Evolutionary conservation across 2,329 filamentous ascomycete genomes (phyloP).

Genomic region (Penicillium sclerotiorum): DNA sequence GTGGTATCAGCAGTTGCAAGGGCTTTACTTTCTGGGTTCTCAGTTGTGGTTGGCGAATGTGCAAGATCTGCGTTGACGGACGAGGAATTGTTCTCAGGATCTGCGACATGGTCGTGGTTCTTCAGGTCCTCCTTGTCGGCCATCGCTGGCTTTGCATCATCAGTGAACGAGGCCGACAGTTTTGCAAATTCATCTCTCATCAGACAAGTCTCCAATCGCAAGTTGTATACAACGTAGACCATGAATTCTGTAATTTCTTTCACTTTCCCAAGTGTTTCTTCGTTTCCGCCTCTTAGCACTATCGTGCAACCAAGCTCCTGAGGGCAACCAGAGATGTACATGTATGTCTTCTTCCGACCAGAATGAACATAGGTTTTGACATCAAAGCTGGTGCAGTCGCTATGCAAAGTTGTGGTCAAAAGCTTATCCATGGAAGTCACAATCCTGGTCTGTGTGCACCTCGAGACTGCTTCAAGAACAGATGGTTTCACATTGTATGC

Average conservation of each 20-base stretch:
- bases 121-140: constrained; percentile 3
- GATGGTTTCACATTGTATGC: constrained; percentile 96
- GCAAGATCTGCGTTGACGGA: background rate
- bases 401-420: constrained; percentile 70
- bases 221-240: constrained; percentile 97
- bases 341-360: constrained; percentile 87
- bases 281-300: constrained; percentile 79
- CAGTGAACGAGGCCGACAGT: constrained; percentile 66
- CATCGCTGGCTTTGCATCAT: constrained; percentile 34
- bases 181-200: constrained; percentile 91
- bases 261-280: constrained; percentile 70
- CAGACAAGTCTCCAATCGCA: constrained; percentile 91
- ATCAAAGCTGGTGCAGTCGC: constrained; percentile 86
- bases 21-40: constrained; percentile 19
- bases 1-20: constrained; percentile 20
- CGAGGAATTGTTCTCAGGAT: constrained; percentile 1
- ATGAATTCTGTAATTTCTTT: constrained; percentile 98
- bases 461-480: constrained; percentile 90
- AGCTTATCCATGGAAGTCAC: constrained; percentile 96
- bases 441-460: constrained; percentile 87
- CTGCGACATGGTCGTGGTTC: background rate
- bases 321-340: constrained; percentile 88
- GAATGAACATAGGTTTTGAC: constrained; percentile 92
- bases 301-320: constrained; percentile 94
- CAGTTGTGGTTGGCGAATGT: constrained; percentile 18